Base-by-base conservation (phyloP, 371 early-diverging fungal species). In the Zancudomyces culisetae region DNA sequence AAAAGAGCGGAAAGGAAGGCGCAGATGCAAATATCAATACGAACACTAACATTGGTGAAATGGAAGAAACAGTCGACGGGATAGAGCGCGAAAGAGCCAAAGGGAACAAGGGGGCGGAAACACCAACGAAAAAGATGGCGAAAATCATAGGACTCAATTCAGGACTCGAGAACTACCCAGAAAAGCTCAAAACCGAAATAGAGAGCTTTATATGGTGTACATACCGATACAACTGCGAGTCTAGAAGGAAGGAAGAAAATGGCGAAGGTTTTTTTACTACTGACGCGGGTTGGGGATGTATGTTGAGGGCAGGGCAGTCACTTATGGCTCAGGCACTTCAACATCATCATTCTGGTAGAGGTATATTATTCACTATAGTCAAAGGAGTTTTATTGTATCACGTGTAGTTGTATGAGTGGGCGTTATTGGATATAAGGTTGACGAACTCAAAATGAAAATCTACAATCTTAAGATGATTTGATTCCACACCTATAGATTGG, bases 231-330 rank as follows among this genome's bases (percentile, higher is more conserved):
- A 75, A 79, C 28, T 92, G 80, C 63, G 80, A 87, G 24, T 78
- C 85, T 1, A 86, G 92, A 50, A 68, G 77, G 49, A 77, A 84
- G n/a, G 77, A 83, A 21, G 69, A 66, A 35, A 15, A 35, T 10
- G 15, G 77, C 48, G 77, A 83, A 19, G 77, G 83, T 21, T 68
- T 65, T 27, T 87, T 78, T 58, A 88, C 85, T 23, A 78, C 83
- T 1, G 96, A 87, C 53, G 77, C 80, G 39, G 93, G 92, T 1
- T 92, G 92, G 92, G 97, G 97, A 0, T 97, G 97, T 66, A 97
- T 97, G 97, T 67, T 97, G 41, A 67, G 97, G 26, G 85, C 87
- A 30, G 94, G 92, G 0, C 97, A 97, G 61, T 87, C 86, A 63
- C 64, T 97, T 49, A 68, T 97, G 46, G 87, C 87, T 0, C 86